phyloP scores from a whole-genome alignment of 192 early-diverging fungal genomes.

The Entomortierella beljakovae region DNA sequence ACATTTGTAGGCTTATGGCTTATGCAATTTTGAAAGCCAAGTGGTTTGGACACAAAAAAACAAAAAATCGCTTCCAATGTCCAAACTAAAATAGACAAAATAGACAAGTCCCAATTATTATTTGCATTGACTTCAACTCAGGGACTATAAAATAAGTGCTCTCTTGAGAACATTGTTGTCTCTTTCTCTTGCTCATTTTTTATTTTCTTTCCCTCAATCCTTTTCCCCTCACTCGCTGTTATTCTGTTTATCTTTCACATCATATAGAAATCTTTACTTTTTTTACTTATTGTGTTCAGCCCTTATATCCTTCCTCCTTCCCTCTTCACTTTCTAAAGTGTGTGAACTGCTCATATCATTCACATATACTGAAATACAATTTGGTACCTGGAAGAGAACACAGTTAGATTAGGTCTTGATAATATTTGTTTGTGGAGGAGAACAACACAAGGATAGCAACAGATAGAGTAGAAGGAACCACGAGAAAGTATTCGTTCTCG shows the following conservation, averaged over 20 bases:
- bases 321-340: not conserved
- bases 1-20: too few species aligned
- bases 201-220: not conserved
- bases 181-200: conserved; percentile 2
- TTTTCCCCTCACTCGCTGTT: not conserved
- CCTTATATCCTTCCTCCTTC: not conserved
- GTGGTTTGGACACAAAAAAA: too few species aligned
- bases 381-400: not conserved
- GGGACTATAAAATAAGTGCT: not conserved
- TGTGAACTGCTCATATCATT: not conserved
- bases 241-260: too few species aligned
- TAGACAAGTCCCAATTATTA: too few species aligned
- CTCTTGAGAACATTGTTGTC: not conserved
- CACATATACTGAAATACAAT: not conserved
- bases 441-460: not conserved
- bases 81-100: too few species aligned
- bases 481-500: not conserved
- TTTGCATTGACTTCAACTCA: too few species aligned
- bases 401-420: not conserved
- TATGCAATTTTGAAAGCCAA: too few species aligned
- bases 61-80: too few species aligned
- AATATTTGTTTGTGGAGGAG: not conserved
- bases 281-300: not conserved
- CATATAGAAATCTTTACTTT: not conserved
- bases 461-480: not conserved